Evolutionary conservation across 2,329 filamentous ascomycete genomes (phyloP).

Genomic region (Laburnicola sp.): DNA sequence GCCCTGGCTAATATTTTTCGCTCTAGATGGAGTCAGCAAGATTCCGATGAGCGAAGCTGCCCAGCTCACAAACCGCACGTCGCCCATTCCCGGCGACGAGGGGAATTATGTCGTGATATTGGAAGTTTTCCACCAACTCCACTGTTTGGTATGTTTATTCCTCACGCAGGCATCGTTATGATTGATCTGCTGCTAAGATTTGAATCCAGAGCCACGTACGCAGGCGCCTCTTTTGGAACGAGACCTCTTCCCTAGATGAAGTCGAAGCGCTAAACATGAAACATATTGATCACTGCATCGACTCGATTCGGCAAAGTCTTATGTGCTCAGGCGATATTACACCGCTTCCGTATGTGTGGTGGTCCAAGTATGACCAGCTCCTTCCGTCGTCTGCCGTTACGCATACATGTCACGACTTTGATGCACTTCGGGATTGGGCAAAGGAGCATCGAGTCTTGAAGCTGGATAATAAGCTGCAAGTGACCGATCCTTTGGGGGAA

Average conservation of each 20-base stretch:
- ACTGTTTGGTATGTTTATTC: conserved; percentile 1
- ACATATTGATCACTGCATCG: conserved; percentile 8
- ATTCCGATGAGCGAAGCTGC: neutral
- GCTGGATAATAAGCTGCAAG: neutral
- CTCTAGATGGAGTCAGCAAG: neutral
- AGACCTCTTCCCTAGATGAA: neutral
- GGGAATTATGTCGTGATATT: neutral
- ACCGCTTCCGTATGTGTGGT: neutral
- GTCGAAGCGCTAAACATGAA: neutral
- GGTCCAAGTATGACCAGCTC: neutral
- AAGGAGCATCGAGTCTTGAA: neutral
- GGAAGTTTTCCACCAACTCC: conserved; percentile 4
- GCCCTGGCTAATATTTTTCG: neutral
- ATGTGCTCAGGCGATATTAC: conserved; percentile 7
- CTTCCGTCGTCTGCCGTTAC: neutral
- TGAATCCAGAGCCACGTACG: neutral
- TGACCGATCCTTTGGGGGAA: conserved; percentile 3
- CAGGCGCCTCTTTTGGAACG: neutral
- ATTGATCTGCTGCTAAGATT: no score
- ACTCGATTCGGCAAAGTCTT: conserved; percentile 7
- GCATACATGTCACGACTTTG: conserved; percentile 9
- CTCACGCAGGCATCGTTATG: neutral
- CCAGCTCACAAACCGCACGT: conserved; percentile 3
- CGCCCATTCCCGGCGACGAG: neutral
- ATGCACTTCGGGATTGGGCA: conserved; percentile 4